These are phyloP conservation scores for Reutealis trisperma DNA, from an alignment of 345 rosid genomes.

Conservation along the genomic window DNA sequence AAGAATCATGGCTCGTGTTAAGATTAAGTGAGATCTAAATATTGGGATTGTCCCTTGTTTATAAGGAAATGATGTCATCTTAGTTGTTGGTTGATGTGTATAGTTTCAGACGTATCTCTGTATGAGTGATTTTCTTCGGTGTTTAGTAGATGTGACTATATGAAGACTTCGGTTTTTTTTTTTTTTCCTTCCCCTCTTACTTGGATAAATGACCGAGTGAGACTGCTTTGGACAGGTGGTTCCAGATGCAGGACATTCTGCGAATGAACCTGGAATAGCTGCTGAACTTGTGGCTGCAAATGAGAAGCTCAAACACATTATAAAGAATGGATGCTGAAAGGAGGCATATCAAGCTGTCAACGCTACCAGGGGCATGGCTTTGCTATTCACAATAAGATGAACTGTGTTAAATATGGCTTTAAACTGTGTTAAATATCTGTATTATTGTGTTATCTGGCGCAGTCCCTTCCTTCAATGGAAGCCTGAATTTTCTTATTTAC, in stretches of 20 bases:
- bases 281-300: constrained; percentile 89
- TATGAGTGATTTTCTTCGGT: background rate
- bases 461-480: background rate
- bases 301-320: constrained; percentile 62
- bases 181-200: too few relatives aligned
- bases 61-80: background rate
- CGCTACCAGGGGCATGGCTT: background rate
- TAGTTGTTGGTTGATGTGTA: background rate
- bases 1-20: too few relatives aligned
- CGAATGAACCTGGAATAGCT: constrained; percentile 82
- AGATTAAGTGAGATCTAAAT: background rate
- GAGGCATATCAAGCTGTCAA: background rate
- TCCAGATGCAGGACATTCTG: constrained; percentile 91
- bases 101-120: background rate
- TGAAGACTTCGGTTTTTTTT: background rate
- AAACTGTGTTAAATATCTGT: background rate
- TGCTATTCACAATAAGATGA: background rate
- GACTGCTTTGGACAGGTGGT: constrained; percentile 55
- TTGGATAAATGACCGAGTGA: background rate
- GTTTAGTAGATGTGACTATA: background rate
- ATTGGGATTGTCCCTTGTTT: background rate
- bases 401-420: background rate
- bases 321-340: constrained; percentile 37
- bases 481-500: background rate
- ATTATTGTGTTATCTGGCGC: background rate